Base-by-base conservation (phyloP, 2,329 filamentous ascomycete genomes). In the Pseudocercospora macadamiae region DNA sequence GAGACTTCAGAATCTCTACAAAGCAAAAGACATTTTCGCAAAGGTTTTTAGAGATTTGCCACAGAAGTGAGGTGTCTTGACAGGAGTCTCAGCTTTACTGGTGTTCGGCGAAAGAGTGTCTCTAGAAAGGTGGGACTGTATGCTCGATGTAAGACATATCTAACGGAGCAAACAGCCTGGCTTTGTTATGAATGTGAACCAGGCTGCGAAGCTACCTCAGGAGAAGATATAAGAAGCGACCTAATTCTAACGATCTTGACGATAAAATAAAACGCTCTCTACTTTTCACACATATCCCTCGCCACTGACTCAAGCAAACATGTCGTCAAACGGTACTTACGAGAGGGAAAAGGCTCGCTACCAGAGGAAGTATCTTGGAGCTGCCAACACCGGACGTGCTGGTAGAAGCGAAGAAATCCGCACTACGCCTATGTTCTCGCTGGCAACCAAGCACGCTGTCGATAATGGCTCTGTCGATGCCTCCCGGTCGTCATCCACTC, bases 1-100 rank as follows among this genome's bases (percentile, higher is more conserved):
- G 74, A 82, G 95, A 53, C 79, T 99, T 56, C 78, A 90, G 67
- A 99, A 99, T 75, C 72, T 99, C 68, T 85, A 92, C 61, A 97
- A 96, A 77, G 95, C 91, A 64, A 86, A 93, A 64, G 91, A 95
- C 75, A 96, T 99, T 60, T 95, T 99, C 68, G 88, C 87, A 62
- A 85, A 86, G 71, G 91, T 97, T 4, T 99, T 99, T 55, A 23
- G 65, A 54, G 70, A 72, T 42, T 48, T 72, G 61, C 68, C 68
- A 25, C 36, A 54, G 42, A 72, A 70, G 61, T 72, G 55, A 64
- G 45, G 53, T 18, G 16, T 34, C 37, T 54, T 16, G 7, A 16
- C n/a, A 10, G 16, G 8, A 30, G 30, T 14, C 14, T 6, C 36
- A 5, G 7, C 5, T 5, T 5, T 5, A 18, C 7, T 39, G 36